phyloP scores from a whole-genome alignment of 1,284 basidiomycete genomes.

The Tilletia setariae region DNA sequence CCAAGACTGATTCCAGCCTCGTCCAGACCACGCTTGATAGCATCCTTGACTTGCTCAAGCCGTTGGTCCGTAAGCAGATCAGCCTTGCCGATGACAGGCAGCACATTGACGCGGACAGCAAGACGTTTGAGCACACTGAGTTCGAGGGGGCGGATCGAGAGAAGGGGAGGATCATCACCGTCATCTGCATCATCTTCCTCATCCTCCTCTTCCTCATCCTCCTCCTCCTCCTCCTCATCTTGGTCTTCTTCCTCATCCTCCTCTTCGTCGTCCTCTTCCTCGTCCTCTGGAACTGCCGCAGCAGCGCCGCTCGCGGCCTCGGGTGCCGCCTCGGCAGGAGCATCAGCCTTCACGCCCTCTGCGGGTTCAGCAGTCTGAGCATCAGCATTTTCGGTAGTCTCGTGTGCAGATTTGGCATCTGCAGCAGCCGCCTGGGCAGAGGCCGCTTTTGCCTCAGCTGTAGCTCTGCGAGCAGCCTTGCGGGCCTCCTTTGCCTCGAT shows the following conservation, averaged over 20 bases:
- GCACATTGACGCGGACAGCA: slow-evolving; percentile 67
- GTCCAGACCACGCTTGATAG: slow-evolving; percentile 65
- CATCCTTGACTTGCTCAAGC: slow-evolving; percentile 65
- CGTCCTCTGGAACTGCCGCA: too few species aligned
- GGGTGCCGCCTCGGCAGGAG: neutral
- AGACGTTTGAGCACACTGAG: slow-evolving; percentile 71
- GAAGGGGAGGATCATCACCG: slow-evolving; percentile 16
- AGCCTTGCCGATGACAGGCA: slow-evolving; percentile 71
- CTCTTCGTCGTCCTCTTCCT: slow-evolving; percentile 1
- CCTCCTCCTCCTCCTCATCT: neutral
- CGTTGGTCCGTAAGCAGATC: slow-evolving; percentile 74
- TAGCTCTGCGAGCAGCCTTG: neutral
- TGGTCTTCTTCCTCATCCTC: neutral
- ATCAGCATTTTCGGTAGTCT: neutral
- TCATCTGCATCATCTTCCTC: slow-evolving; percentile 7
- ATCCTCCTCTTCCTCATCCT: slow-evolving; percentile 1
- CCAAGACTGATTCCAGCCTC: slow-evolving; percentile 4
- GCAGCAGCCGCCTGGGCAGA: neutral
- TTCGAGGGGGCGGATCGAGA: slow-evolving; percentile 71
- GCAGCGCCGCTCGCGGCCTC: neutral
- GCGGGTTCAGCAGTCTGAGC: neutral
- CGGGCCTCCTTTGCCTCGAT: neutral
- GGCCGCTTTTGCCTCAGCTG: neutral
- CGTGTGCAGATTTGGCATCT: neutral
- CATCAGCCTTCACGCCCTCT: neutral